Evolutionary conservation across 2,329 filamentous ascomycete species (phyloP).

Genomic region (Aspergillus sp.): DNA sequence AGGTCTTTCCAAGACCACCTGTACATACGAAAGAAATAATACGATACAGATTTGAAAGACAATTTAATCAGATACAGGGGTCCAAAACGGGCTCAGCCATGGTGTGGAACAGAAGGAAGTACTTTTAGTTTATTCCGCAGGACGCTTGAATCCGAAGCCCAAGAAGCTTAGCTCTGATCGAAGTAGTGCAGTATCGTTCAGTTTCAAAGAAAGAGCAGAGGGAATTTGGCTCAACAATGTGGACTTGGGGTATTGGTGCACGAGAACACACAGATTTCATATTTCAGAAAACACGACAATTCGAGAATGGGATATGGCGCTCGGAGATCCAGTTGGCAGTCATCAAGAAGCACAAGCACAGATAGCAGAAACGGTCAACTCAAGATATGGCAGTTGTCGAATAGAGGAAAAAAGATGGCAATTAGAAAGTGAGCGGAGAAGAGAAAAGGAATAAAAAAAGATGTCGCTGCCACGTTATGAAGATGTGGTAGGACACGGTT

Average conservation of each 20-base stretch:
- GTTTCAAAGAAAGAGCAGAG: slow-evolving; percentile 24
- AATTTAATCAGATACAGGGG: slow-evolving; percentile 20
- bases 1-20: slow-evolving; percentile 14
- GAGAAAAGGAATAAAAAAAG: slow-evolving; percentile 13
- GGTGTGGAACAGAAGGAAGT: slow-evolving; percentile 25
- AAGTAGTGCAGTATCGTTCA: slow-evolving; percentile 30
- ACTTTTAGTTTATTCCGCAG: slow-evolving; percentile 38
- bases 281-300: slow-evolving; percentile 39
- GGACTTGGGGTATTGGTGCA: slow-evolving; percentile 46
- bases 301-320: slow-evolving; percentile 34
- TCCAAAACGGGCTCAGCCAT: slow-evolving; percentile 21
- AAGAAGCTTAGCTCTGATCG: slow-evolving; percentile 32
- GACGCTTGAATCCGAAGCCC: slow-evolving; percentile 32
- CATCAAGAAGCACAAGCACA: slow-evolving; percentile 25
- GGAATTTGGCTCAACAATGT: slow-evolving; percentile 35
- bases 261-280: slow-evolving; percentile 42
- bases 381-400: slow-evolving; percentile 19
- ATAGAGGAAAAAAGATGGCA: slow-evolving; percentile 20
- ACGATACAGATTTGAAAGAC: slow-evolving; percentile 24
- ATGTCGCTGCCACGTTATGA: slow-evolving; percentile 17
- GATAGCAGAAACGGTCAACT: slow-evolving; percentile 16
- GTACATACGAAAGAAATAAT: slow-evolving; percentile 26
- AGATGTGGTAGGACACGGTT: slow-evolving; percentile 15
- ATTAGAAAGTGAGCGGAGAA: slow-evolving; percentile 18
- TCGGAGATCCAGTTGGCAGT: slow-evolving; percentile 40